Evolutionary conservation across 2,329 filamentous ascomycete species (phyloP), one percentile per base, ranked within the genome.

Genomic region (Chaetoscypha palmicola): DNA sequence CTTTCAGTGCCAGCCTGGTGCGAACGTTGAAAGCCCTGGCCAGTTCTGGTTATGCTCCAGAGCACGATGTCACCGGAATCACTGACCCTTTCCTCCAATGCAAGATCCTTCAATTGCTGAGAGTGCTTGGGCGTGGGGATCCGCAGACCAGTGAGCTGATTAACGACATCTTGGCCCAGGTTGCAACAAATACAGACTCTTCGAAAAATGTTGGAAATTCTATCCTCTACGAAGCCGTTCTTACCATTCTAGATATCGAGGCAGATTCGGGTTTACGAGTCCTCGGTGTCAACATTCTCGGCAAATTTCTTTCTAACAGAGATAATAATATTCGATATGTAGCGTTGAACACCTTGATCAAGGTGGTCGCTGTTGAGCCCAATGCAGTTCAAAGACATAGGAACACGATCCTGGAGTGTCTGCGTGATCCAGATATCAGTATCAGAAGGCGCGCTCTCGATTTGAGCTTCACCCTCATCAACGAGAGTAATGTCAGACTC

Each of bases 281-380:
- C 17, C 75, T 98, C 20, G 92, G 92, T 59, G 92, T 98, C 56
- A 98, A 98, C 63, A 98, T 98, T 53, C 78, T 98, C 19, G 92
- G 94, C 63, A 98, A 97, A 64, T 98, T 98, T 68, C 69, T 98
- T 50, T 83, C 90, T n/a, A 98, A 98, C 70, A 83, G 91, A 57
- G 92, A 98, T 67, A 98, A 98, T 73, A 98, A 98, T 63, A 98
- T 98, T 58, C 84, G 92, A 65, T 98, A 98, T 61, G 92, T 98
- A 40, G 92, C 92, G 14, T 73, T 98, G 40, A 98, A 98, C 66
- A 98, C 92, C 0, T 72, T 98, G 38, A 94, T 96, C 68, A 97
- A 96, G 67, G 92, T 98, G 14, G 92, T 98, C 36, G 92, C 92
- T 3, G 90, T 98, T 38, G 92, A 98, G 64, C 92, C 92, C 11